Base-by-base conservation (phyloP, 1,139 yeast genomes). In the Yamadazyma atmosphaerica region DNA sequence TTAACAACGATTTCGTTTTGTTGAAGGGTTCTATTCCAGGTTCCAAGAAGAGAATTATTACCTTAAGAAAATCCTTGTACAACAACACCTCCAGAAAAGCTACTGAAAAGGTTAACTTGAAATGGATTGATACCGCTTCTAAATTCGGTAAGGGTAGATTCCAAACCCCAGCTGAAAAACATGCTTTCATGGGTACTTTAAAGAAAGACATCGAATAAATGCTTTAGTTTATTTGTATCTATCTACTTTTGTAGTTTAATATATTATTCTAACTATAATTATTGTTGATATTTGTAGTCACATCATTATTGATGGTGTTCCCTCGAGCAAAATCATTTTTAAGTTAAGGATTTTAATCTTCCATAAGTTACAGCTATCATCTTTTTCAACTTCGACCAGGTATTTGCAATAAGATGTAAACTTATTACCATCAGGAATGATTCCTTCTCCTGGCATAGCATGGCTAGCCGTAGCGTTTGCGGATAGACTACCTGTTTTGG, bases 121-220 rank as follows among this genome's bases (percentile, higher is more conserved):
- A 92, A 80, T 92, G 98, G 98, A 92, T 92, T 73, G 99, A 92
- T 76, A 92, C 99, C 65, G 96, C 98, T 69, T 92, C 98, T 67
- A 90, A 90, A 81, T 92, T 92, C 88, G 99, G 99, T 86, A 94
- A 92, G 89, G 99, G 99, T 83, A 92, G 98, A 84, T 94, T 94
- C 98, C 99, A 94, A 81, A 92, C 98, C 69, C 96, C 97, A 65
- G 98, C 97, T 75, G 99, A 94, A 84, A 94, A 94, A 90, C 90
- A 83, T 72, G 95, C 98, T 69, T 94, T 94, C 92, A 68, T 90
- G 82, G 99, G 99, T 83, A 90, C 98, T 67, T 86, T 92, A 74
- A 94, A 94, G 95, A 90, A 88, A 86, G 98, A 92, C 65, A 69
- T 72, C 53, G 56, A 65, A 54, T 32, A 36, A 33, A 27, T 30